Percentiles rank a stretch among this genome's conserved stretches.
Evolutionary conservation across 169 alveolate genomes (phyloP).

Genomic region (Babesia bigemina): DNA sequence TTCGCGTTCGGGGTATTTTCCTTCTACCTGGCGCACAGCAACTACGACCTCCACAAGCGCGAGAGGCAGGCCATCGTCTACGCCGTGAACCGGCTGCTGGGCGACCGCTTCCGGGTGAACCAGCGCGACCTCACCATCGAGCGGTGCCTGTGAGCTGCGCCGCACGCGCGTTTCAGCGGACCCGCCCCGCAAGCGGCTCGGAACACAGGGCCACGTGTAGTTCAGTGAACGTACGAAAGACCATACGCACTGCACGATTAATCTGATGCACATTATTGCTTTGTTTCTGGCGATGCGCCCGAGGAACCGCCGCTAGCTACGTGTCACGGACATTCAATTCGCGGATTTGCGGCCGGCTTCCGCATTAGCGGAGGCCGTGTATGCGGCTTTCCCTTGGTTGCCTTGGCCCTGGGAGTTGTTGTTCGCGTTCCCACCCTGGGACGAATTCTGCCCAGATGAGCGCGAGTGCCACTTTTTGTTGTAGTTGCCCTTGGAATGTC

Average conservation of each 20-base stretch:
- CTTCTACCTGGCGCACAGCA: conserved; percentile 45
- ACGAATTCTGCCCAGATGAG: no score
- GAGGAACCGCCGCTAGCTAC: no score
- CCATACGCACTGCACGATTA: no score
- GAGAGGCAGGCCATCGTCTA: conserved; percentile 61
- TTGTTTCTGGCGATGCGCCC: no score
- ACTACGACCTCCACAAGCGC: conserved; percentile 43
- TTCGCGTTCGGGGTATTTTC: conserved; percentile 47
- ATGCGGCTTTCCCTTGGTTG: not conserved
- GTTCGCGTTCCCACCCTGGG: not conserved
- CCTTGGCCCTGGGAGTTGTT: not conserved
- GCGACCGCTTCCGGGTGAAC: conserved; percentile 53
- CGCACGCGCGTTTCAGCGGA: no score
- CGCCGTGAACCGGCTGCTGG: conserved; percentile 65
- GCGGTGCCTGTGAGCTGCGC: not conserved
- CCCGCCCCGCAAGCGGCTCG: no score
- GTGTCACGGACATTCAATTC: no score
- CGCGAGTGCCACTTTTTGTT: conserved; percentile 1
- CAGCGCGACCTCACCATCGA: conserved; percentile 34
- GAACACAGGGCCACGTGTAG: no score
- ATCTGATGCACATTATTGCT: no score
- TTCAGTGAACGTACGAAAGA: no score
- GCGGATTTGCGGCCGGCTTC: not conserved
- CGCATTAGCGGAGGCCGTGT: not conserved
- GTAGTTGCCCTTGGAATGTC: not conserved